Evolutionary conservation across 2,329 filamentous ascomycete species (phyloP), one percentile per base, ranked within the genome.

Genomic region (Talaromyces amestolkiae): DNA sequence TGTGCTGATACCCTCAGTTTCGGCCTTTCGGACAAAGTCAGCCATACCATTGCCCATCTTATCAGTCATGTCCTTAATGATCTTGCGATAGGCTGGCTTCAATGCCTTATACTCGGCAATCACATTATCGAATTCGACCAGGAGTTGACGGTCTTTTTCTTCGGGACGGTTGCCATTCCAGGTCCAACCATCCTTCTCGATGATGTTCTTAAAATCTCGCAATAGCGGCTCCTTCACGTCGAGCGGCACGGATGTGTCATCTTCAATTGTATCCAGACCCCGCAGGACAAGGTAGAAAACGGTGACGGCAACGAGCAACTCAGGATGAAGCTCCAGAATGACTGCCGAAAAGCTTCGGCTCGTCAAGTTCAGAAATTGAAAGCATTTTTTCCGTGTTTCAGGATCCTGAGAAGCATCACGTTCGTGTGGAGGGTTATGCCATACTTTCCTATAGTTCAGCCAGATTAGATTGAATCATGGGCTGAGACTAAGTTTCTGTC

Each of bases 31-130:
- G 47, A 87, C 91, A 77, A 96, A 99, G 80, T 99, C 94, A 33
- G 95, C 95, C 95, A 99, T 99, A 71, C 95, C 95, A 74, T 98
- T 93, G 69, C 93, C 94, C 95, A 99, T 99, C 81, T 92, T 91
- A 74, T 89, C 83, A 37, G 93, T 92, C 75, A 98, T 97, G 72
- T 98, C 94, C 79, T 90, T 89, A 79, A 99, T 95, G 75, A 98
- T 93, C 7, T 84, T 86, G 77, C 86, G 87, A 81, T 99, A 98
- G 64, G 86, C 87, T 58, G 88, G 86, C 83, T 97, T 96, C 78
- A 97, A 83, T 79, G 91, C 90, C 82, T 91, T 92, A 79, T 94
- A 91, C 83, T 99, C 94, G 65, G 85, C 82, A 69, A 97, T 86
- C 68, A 99, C 89, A 65, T 90, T 86, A 77, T 97, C 88, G 76